phyloP scores from a whole-genome alignment of 1,139 yeast genomes.

The Kluyveromyces sp. region DNA sequence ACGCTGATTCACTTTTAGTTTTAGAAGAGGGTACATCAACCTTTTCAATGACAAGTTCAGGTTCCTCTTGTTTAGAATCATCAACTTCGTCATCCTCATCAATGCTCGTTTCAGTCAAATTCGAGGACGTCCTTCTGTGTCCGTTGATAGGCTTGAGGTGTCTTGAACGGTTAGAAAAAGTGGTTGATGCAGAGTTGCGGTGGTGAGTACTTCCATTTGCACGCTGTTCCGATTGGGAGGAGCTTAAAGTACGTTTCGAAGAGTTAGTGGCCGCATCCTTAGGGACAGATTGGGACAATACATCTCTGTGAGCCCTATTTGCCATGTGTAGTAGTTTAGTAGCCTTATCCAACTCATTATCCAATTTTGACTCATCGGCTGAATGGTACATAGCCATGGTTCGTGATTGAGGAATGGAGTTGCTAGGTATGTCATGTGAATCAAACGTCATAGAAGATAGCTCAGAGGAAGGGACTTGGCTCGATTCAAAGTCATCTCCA shows the following conservation, averaged over 20 bases:
- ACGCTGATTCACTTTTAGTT: constrained; percentile 18
- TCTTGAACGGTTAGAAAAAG: neutral
- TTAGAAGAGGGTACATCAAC: constrained; percentile 1
- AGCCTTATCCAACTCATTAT: constrained; percentile 21
- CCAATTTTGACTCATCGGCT: constrained; percentile 19
- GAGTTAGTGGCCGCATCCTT: neutral
- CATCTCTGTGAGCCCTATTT: constrained; percentile 1
- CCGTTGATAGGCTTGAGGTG: neutral
- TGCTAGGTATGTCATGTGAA: constrained; percentile 7
- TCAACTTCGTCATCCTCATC: constrained; percentile 22
- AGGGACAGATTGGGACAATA: constrained; percentile 2
- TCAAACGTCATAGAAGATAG: constrained; percentile 2
- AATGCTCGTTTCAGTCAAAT: neutral
- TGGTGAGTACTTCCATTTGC: neutral
- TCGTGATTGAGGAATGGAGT: constrained; percentile 15
- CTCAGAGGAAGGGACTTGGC: constrained; percentile 1
- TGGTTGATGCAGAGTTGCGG: constrained; percentile 1
- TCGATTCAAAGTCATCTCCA: constrained; percentile 20
- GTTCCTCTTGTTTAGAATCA: neutral
- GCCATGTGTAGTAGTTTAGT: constrained; percentile 2
- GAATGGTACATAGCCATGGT: constrained; percentile 7
- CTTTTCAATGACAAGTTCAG: constrained; percentile 5
- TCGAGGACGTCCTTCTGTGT: constrained; percentile 7
- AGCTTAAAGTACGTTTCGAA: constrained; percentile 8
- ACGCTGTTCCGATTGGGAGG: constrained; percentile 4